These are phyloP conservation scores for Boletus rex-veris DNA, from an alignment of 768 basidiomycete genomes.

Conservation along the genomic window DNA sequence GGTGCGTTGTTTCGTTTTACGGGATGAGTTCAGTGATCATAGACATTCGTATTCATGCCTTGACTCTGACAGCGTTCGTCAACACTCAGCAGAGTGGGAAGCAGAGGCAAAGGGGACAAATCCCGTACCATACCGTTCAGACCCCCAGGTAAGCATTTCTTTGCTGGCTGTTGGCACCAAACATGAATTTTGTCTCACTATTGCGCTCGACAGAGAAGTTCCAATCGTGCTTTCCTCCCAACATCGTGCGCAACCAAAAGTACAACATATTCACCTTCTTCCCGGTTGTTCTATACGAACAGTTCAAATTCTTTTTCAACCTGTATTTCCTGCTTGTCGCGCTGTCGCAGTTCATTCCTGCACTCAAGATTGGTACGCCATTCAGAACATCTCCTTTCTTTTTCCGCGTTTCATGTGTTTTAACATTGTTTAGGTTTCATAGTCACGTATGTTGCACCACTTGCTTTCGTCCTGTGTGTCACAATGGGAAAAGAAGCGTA, in stretches of 20 bases:
- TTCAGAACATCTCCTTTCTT: not conserved
- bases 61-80: slow-evolving; percentile 21
- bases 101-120: slow-evolving; percentile 50
- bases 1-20: slow-evolving; percentile 12
- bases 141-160: slow-evolving; percentile 52
- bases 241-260: slow-evolving; percentile 96
- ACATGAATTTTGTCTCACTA: not conserved
- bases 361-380: slow-evolving; percentile 85
- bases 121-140: slow-evolving; percentile 77
- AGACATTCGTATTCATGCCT: not conserved
- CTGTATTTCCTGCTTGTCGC: slow-evolving; percentile 97
- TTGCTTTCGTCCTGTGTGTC: slow-evolving; percentile 90
- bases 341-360: slow-evolving; percentile 91
- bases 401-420: not conserved
- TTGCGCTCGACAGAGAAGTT: slow-evolving; percentile 54
- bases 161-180: not conserved
- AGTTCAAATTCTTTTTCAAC: slow-evolving; percentile 99
- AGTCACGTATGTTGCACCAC: slow-evolving; percentile 90
- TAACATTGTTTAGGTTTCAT: slow-evolving; percentile 69
- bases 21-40: not conserved
- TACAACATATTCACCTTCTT: slow-evolving; percentile 97
- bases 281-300: slow-evolving; percentile 95
- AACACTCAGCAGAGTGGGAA: slow-evolving; percentile 6
- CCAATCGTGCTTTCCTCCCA: slow-evolving; percentile 72
- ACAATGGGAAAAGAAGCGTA: slow-evolving; percentile 99